Evolutionary conservation across 2,329 filamentous ascomycete genomes (phyloP).

Genomic region (Leptosphaerulina australis): DNA sequence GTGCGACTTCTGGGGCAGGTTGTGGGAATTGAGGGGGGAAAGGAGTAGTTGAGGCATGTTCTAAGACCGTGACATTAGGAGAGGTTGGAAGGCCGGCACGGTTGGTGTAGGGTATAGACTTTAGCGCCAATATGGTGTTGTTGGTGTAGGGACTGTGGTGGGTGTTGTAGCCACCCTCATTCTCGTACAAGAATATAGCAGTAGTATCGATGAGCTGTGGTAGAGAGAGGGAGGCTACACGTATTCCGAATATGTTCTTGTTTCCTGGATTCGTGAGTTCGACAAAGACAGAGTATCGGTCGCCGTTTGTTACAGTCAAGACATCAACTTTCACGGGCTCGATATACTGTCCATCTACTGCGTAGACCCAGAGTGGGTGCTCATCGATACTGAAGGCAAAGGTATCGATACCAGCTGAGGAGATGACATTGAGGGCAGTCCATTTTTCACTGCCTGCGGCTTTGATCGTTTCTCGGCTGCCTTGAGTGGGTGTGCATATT

Average conservation of each 20-base stretch:
- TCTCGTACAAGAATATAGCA: slow-evolving; percentile 56
- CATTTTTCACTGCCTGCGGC: slow-evolving; percentile 51
- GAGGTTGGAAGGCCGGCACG: slow-evolving; percentile 56
- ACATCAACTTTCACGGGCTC: slow-evolving; percentile 58
- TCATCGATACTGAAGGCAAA: slow-evolving; percentile 59
- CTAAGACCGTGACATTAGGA: slow-evolving; percentile 47
- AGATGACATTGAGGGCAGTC: slow-evolving; percentile 63
- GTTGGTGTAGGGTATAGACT: slow-evolving; percentile 54
- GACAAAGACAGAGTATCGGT: slow-evolving; percentile 60
- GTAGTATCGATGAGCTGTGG: slow-evolving; percentile 63
- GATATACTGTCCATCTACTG: slow-evolving; percentile 62
- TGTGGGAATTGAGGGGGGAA: slow-evolving; percentile 54
- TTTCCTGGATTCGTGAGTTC: slow-evolving; percentile 54
- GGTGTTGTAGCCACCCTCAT: neutral
- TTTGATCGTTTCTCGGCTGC: slow-evolving; percentile 53
- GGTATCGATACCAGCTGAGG: slow-evolving; percentile 56
- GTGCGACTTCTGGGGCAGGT: slow-evolving; percentile 53
- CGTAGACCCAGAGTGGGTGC: slow-evolving; percentile 61
- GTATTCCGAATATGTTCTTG: slow-evolving; percentile 58
- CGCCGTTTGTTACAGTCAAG: slow-evolving; percentile 58
- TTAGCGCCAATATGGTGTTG: neutral
- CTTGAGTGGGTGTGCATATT: slow-evolving; percentile 56
- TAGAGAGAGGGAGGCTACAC: slow-evolving; percentile 56
- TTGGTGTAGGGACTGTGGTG: slow-evolving; percentile 17
- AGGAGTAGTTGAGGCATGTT: slow-evolving; percentile 52